Percentiles rank a stretch among this genome's conserved stretches.
Conservation (phyloP, 2,329 filamentous ascomycete genomes). For the Aspergillus quadrilineatus region DNA sequence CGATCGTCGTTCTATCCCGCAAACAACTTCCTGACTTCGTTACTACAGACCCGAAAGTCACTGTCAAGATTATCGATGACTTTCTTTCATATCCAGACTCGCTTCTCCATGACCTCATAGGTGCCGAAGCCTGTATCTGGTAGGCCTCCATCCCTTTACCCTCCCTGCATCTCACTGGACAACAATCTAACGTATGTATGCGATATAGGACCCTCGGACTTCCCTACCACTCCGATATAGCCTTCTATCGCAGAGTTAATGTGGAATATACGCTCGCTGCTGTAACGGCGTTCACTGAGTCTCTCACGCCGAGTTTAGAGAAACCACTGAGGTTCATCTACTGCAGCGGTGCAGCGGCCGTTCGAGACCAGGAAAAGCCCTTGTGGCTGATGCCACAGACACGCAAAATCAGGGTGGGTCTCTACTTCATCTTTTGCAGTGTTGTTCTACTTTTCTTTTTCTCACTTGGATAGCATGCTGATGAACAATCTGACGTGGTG, state of each 20-base stretch:
- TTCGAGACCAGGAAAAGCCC: not conserved
- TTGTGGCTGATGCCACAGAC: not conserved
- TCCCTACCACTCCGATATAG: not conserved
- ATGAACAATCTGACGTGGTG: not conserved
- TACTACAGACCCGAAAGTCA: not conserved
- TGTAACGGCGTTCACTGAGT: not conserved
- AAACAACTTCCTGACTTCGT: not conserved
- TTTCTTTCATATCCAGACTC: not conserved
- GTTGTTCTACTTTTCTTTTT: not conserved
- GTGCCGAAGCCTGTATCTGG: not conserved
- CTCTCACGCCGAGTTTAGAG: not conserved
- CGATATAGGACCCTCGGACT: not conserved
- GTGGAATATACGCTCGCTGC: not conserved
- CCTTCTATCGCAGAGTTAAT: not conserved
- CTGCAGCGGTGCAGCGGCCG: not conserved
- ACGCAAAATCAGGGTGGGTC: not conserved
- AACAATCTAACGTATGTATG: too few relatives aligned
- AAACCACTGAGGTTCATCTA: not conserved
- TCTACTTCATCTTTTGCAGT: not conserved
- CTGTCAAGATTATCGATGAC: not conserved
- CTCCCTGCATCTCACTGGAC: not conserved
- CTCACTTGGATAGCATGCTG: too few relatives aligned
- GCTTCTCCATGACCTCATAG: not conserved
- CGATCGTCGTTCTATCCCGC: not conserved
- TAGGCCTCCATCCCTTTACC: not conserved